Evolutionary conservation across 75 land plant genomes (phyloP).

Genomic region (Cupressus sempervirens): DNA sequence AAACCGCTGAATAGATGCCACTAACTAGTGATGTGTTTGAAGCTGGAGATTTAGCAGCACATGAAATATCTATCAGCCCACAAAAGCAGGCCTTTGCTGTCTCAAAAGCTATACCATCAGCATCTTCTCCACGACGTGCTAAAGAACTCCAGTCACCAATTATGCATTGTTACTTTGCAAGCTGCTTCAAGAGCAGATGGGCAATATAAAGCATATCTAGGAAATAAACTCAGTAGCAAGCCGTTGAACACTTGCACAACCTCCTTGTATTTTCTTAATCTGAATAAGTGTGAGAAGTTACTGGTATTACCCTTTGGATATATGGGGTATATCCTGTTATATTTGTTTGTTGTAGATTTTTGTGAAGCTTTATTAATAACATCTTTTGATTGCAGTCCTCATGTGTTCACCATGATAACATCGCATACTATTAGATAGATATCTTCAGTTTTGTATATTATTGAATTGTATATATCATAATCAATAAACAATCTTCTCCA

Average conservation of each 20-base stretch:
- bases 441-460: too few relatives aligned
- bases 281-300: too few relatives aligned
- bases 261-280: too few relatives aligned
- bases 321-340: too few relatives aligned
- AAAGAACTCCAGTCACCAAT: conserved; percentile 68
- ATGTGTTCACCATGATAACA: too few relatives aligned
- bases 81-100: conserved; percentile 65
- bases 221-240: conserved; percentile 85
- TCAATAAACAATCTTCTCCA: too few relatives aligned
- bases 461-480: too few relatives aligned
- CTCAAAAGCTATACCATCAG: conserved; percentile 59
- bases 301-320: too few relatives aligned
- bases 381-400: too few relatives aligned
- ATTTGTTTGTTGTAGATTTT: too few relatives aligned
- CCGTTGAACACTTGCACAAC: conserved; percentile 85
- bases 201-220: conserved; percentile 77
- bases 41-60: conserved; percentile 44
- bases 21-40: conserved; percentile 43
- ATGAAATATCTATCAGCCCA: conserved; percentile 70
- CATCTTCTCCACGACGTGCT: conserved; percentile 53
- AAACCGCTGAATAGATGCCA: conserved; percentile 62
- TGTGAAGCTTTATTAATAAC: too few relatives aligned
- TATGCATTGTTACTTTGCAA: conserved; percentile 52
- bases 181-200: conserved; percentile 93
- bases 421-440: too few relatives aligned